Evolutionary conservation across 2,329 filamentous ascomycete genomes (phyloP), one percentile per base, ranked within the genome.

Genomic region (Fusarium staphyleae): DNA sequence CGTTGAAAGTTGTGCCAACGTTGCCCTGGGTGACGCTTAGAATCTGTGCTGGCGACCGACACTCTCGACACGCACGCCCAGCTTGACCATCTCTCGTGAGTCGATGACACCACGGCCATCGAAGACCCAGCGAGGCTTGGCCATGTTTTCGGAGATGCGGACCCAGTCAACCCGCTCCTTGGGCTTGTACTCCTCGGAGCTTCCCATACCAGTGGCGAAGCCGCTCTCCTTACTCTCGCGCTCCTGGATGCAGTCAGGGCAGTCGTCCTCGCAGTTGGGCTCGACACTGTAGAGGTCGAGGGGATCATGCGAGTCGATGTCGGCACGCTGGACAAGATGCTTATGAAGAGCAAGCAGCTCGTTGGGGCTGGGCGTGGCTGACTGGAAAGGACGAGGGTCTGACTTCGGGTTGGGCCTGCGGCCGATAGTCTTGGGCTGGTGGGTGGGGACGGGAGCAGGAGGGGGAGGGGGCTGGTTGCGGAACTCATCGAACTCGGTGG

Each of bases 401-500:
- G 69, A 60, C 55, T 76, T 74, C 44, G 70, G 71, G 61, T 74
- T 73, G 51, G 72, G 72, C 67, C 73, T 73, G 63, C 71, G 67
- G 50, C 72, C 69, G 37, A 69, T 62, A 59, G 69, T 66, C 65
- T 70, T 71, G 54, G 70, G 55, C 14, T 66, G 53, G 30, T 68
- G 69, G 14, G 52, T 50, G 7, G 63, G 56, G 15, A 52, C 55
- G n/a, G 70, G 63, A n/a, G 65, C 64, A 15, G 71, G 65, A 51
- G 60, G 60, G 22, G 73, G 65, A 26, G 70, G 51, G 12, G 74
- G 71, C 58, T 74, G 72, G 62, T 75, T 77, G 45, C 76, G 75
- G 70, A 84, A 83, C 72, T 83, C 80, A 63, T 83, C 80, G 56
- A 81, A 82, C 52, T 83, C 80, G 43, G 81, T 83, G n/a, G 79